phyloP scores from a whole-genome alignment of 306 rosid species.

The Neltuma alba region DNA sequence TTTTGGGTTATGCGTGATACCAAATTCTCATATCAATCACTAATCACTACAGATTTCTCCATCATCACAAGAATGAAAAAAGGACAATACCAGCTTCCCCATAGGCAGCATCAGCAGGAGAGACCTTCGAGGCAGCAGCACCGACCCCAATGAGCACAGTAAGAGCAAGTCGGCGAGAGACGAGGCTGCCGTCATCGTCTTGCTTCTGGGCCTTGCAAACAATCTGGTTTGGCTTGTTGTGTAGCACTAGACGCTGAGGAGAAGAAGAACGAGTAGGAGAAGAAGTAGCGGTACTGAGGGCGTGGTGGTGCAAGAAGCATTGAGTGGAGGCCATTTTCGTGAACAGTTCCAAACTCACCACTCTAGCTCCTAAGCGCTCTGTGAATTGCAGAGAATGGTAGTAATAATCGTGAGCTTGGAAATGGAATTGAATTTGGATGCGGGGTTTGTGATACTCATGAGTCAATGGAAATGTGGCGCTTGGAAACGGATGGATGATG shows the following conservation, averaged over 20 bases:
- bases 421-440: constrained; percentile 16
- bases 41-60: neutral
- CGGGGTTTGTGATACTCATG: constrained; percentile 27
- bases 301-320: constrained; percentile 90
- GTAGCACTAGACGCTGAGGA: constrained; percentile 58
- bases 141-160: constrained; percentile 83
- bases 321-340: constrained; percentile 76
- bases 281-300: constrained; percentile 50
- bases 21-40: neutral
- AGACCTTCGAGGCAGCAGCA: constrained; percentile 81
- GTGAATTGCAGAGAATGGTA: neutral
- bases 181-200: constrained; percentile 44
- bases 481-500: constrained; percentile 38
- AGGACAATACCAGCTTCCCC: constrained; percentile 73
- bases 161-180: constrained; percentile 89
- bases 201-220: constrained; percentile 88
- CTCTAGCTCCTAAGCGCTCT: neutral
- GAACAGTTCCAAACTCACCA: neutral
- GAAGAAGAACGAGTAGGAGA: constrained; percentile 47
- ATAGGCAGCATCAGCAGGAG: constrained; percentile 94
- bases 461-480: constrained; percentile 44
- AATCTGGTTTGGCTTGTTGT: constrained; percentile 53
- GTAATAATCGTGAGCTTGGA: neutral
- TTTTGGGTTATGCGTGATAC: neutral
- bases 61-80: neutral